A percentile compares a stretch with the other conserved stretches of the same genome.
Evolutionary conservation across 2,329 filamentous ascomycete species (phyloP).

Genomic region (Fusarium nanum): DNA sequence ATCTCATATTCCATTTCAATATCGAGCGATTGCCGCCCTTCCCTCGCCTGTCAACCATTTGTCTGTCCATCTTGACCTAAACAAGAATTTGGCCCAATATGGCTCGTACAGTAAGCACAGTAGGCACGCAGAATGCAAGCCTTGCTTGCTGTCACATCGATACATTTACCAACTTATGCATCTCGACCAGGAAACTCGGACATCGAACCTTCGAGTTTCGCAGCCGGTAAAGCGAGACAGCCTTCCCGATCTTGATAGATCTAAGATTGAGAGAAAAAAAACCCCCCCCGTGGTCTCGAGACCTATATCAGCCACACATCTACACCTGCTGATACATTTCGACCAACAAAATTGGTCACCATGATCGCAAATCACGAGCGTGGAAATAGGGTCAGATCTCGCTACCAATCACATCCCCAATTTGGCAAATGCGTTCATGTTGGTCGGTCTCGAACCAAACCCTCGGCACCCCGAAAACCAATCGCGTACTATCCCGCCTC

Average conservation of each 20-base stretch:
- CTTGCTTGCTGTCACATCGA: not conserved
- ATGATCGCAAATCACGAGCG: conserved; percentile 5
- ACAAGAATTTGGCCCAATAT: not conserved
- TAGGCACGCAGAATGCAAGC: not conserved
- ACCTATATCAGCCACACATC: conserved; percentile 33
- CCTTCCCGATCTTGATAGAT: conserved; percentile 34
- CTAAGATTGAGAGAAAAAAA: conserved; percentile 16
- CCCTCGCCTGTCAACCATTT: not conserved
- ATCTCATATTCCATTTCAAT: conserved; percentile 14
- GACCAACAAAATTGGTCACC: conserved; percentile 28
- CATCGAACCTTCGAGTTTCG: conserved; percentile 3
- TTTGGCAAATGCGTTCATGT: conserved; percentile 35
- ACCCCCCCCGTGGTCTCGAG: conserved; percentile 33
- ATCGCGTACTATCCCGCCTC: conserved; percentile 47
- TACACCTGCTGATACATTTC: conserved; percentile 35
- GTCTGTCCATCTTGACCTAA: conserved; percentile 22
- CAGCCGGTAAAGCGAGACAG: conserved; percentile 26
- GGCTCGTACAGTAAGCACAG: not conserved
- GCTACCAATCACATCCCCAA: conserved; percentile 39
- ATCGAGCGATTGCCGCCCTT: conserved; percentile 4
- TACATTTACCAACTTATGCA: not conserved
- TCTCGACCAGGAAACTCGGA: conserved; percentile 2
- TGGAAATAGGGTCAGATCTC: conserved; percentile 29
- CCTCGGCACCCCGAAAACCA: conserved; percentile 47
- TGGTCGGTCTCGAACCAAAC: conserved; percentile 45